These are phyloP conservation scores for rapeseed (Brassica napus) DNA, from an alignment of 345 rosid species.

Conservation along the genomic window Da-Ae NC_063446.1:24562001-24562500, in stretches of 20 bases:
- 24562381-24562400: constrained; percentile 22
- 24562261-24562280: background rate
- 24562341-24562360: background rate
- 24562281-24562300: background rate
- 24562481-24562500: constrained; percentile 27
- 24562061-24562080: too few species aligned
- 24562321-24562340: constrained; percentile 23
- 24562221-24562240: too few species aligned
- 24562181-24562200: too few species aligned
- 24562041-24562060: background rate
- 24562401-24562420: constrained; percentile 22
- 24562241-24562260: too few species aligned
- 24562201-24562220: too few species aligned
- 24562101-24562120: too few species aligned
- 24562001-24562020: background rate
- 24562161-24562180: too few species aligned
- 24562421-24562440: background rate
- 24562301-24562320: background rate
- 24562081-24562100: too few species aligned
- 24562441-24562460: background rate
- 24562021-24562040: background rate
- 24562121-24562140: too few species aligned
- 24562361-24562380: constrained; percentile 15
- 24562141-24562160: too few species aligned
- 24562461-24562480: constrained; percentile 19